These are phyloP conservation scores for Melanopsichium pennsylvanicum DNA, from an alignment of 1,284 basidiomycete species.

Conservation along the genomic window DNA sequence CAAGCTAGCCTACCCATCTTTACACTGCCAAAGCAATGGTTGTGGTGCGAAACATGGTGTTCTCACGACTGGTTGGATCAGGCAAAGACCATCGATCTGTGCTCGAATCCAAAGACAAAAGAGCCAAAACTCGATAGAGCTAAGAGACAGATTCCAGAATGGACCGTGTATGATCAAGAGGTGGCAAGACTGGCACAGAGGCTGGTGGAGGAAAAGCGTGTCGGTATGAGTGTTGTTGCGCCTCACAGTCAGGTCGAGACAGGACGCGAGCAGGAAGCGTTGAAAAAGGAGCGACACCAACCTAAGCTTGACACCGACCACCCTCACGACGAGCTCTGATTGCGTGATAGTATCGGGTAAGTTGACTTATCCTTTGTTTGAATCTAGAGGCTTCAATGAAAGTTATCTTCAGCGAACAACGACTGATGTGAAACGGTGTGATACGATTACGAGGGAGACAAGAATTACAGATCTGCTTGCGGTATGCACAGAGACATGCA, in stretches of 20 bases:
- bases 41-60: constrained; percentile 66
- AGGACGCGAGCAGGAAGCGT: background rate
- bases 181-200: constrained; percentile 64
- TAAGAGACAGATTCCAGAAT: constrained; percentile 88
- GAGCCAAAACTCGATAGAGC: constrained; percentile 93
- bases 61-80: constrained; percentile 48
- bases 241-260: constrained; percentile 24
- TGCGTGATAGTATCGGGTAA: background rate
- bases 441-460: too few relatives aligned
- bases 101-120: constrained; percentile 71
- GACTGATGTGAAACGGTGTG: too few relatives aligned
- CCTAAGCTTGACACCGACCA: background rate
- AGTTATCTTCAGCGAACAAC: too few relatives aligned
- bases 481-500: too few relatives aligned
- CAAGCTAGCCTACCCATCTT: constrained; percentile 56
- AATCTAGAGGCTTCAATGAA: too few relatives aligned
- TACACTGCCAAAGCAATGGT: constrained; percentile 60
- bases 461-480: too few relatives aligned
- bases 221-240: constrained; percentile 29
- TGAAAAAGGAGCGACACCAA: too few relatives aligned
- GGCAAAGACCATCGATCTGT: constrained; percentile 66
- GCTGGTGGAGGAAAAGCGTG: constrained; percentile 37
- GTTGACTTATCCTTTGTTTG: too few relatives aligned
- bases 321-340: constrained; percentile 18
- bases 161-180: constrained; percentile 84